Conservation (phyloP, 139 green algal species). For the Asterochloris erici region DNA sequence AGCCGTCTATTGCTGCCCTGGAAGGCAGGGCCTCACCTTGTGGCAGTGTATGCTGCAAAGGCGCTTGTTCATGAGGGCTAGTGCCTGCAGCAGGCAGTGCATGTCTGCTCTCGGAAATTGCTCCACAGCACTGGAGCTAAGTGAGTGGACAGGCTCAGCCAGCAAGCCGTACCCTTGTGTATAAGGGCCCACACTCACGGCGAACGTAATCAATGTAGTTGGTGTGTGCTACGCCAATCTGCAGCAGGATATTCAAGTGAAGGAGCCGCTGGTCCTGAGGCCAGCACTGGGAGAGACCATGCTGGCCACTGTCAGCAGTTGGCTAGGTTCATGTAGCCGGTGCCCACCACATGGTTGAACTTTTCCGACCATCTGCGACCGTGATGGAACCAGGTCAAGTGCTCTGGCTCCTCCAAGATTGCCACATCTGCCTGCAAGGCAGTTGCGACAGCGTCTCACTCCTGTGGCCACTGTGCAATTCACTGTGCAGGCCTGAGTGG, state of each 20-base stretch:
- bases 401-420: constrained; percentile 97
- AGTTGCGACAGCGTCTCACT: neutral
- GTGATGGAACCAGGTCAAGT: constrained; percentile 99
- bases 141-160: too few species aligned
- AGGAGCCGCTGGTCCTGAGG: too few species aligned
- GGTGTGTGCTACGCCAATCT: constrained; percentile 92
- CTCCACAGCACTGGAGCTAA: too few species aligned
- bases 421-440: constrained; percentile 78
- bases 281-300: too few species aligned
- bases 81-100: neutral
- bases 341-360: constrained; percentile 84
- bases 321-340: too few species aligned
- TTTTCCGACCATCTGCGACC: constrained; percentile 91
- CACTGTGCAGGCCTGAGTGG: neutral
- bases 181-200: neutral
- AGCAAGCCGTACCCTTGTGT: neutral
- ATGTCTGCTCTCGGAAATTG: too few species aligned
- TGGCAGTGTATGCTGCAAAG: constrained; percentile 18
- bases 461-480: neutral
- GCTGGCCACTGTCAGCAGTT: too few species aligned
- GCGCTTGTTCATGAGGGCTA: neutral
- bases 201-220: constrained; percentile 55
- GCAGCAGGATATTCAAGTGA: too few species aligned
- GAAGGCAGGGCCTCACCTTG: constrained; percentile 2
- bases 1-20: too few species aligned